phyloP scores from a whole-genome alignment of 768 basidiomycete species.

The Phanerochaete carnosa region DNA sequence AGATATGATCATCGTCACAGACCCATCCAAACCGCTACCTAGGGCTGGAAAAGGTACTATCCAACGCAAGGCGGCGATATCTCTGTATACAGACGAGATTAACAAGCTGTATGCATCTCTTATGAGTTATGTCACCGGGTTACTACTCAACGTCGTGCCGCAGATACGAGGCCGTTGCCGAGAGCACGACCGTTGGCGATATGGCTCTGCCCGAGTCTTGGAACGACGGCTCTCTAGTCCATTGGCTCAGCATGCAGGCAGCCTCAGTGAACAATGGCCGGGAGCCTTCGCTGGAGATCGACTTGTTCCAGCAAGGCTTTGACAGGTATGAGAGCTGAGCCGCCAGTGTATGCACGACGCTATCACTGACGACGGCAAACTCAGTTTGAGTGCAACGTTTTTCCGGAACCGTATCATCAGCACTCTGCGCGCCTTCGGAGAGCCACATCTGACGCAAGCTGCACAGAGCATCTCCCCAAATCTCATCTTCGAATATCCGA shows the following conservation, averaged over 20 bases:
- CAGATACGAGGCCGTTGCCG: conserved; percentile 14
- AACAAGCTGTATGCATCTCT: conserved; percentile 10
- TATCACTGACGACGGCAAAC: background rate
- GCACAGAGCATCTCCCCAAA: background rate
- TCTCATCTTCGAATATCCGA: conserved; percentile 7
- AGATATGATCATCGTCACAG: conserved; percentile 23
- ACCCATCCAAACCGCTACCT: conserved; percentile 15
- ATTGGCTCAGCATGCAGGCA: conserved; percentile 10
- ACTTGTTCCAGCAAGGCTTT: conserved; percentile 11
- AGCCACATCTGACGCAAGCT: background rate
- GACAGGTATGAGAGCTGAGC: conserved; percentile 1
- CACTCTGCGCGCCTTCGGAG: background rate
- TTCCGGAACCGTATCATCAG: conserved; percentile 10
- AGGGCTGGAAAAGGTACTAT: conserved; percentile 19
- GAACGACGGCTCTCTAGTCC: background rate
- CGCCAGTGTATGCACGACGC: background rate
- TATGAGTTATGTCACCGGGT: background rate
- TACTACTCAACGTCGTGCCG: background rate
- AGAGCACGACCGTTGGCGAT: background rate
- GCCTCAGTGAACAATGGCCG: conserved; percentile 4
- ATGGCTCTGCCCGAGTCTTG: conserved; percentile 8
- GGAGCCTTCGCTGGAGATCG: background rate
- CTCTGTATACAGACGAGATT: conserved; percentile 14
- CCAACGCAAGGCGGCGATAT: conserved; percentile 11
- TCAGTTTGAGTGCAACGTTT: conserved; percentile 11